A percentile compares a stretch with the other conserved stretches of the same genome.
phyloP scores from a whole-genome alignment of 2,329 filamentous ascomycete species.

The Diaporthe capsici region DNA sequence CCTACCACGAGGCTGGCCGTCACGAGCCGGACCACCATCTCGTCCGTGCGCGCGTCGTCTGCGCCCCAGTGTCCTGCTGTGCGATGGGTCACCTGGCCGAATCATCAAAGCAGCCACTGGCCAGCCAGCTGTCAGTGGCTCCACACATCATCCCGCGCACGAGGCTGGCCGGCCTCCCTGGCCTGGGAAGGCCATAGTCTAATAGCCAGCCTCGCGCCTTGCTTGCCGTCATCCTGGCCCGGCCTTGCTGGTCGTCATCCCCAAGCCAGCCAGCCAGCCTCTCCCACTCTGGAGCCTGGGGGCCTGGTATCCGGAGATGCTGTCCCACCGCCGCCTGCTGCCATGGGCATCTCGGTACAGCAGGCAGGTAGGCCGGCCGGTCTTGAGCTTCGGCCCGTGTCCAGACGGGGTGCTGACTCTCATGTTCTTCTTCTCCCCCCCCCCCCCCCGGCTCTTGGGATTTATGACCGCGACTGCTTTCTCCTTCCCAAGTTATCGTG shows the following conservation, averaged over 20 bases:
- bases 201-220: not conserved
- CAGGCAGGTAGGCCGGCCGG: not conserved
- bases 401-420: not conserved
- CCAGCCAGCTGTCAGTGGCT: not conserved
- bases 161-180: not conserved
- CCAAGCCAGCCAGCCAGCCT: not conserved
- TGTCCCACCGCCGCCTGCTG: no score
- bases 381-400: not conserved
- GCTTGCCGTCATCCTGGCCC: not conserved
- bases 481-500: no score
- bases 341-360: not conserved
- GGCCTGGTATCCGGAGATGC: no score
- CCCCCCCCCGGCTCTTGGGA: not conserved
- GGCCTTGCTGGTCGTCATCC: not conserved
- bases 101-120: not conserved
- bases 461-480: not conserved
- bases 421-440: not conserved
- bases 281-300: not conserved
- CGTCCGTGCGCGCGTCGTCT: not conserved
- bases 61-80: not conserved
- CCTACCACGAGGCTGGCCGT: no score
- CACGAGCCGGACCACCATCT: not conserved
- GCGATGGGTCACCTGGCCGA: not conserved
- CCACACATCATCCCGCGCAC: not conserved
- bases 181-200: not conserved